phyloP scores from a whole-genome alignment of 148 eudicot genomes.

The Salicornia ramosissima region DNA sequence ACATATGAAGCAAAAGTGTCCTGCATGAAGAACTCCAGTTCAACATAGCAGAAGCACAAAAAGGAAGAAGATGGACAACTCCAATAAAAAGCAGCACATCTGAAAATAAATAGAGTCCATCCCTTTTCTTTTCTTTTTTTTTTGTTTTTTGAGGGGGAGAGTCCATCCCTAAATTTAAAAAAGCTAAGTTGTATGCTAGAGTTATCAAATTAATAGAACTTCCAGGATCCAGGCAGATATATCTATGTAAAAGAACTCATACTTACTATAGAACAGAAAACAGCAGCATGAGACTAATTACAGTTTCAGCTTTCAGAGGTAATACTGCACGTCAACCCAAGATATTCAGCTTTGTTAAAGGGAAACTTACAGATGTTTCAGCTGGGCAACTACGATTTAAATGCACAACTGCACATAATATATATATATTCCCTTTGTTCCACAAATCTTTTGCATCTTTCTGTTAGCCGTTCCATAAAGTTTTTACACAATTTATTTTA shows the following conservation, averaged over 20 bases:
- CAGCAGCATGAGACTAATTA: not conserved
- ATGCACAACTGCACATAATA: not conserved
- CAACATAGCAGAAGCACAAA: conserved; percentile 3
- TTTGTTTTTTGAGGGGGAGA: no score
- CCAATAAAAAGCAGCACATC: not conserved
- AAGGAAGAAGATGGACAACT: not conserved
- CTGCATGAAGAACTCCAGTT: conserved; percentile 36
- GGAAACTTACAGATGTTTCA: not conserved
- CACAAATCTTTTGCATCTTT: no score
- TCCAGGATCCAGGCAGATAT: not conserved
- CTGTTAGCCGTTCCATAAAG: no score
- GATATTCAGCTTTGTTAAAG: not conserved
- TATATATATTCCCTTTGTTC: no score
- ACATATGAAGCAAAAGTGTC: conserved; percentile 85
- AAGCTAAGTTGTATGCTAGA: not conserved
- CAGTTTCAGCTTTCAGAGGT: not conserved
- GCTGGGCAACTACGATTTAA: not conserved
- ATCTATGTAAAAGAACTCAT: not conserved
- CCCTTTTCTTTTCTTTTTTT: conserved; percentile 4
- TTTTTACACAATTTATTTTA: no score
- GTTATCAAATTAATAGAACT: not conserved
- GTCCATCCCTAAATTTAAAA: no score
- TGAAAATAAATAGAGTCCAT: not conserved
- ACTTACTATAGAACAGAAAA: not conserved
- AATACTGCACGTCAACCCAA: not conserved